Base-by-base conservation (phyloP, 2,329 filamentous ascomycete genomes). In the Lojkania enalia region DNA sequence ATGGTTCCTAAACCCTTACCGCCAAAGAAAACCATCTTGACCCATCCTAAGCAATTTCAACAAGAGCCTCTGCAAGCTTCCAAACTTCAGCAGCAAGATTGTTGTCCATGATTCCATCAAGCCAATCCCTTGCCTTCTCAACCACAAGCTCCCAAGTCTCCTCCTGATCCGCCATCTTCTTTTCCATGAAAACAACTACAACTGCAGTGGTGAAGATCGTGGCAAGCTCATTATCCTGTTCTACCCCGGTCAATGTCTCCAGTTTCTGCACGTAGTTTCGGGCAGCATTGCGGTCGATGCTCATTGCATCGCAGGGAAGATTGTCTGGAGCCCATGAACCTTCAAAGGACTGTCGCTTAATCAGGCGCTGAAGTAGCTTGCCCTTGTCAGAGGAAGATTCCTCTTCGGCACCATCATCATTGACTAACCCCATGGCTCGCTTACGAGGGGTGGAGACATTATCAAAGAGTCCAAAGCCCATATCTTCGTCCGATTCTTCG, bases 131-230 rank as follows among this genome's bases (percentile, higher is more conserved):
- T 0, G 79, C 81, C 71, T 85, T 85, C 12, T 77, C 75, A 9
- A 77, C 79, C 27, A 86, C 63, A 72, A 86, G 71, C 49, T 83
- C 82, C 83, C 83, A 87, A 1, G 74, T 72, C 4, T 83, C 83
- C 57, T 73, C 67, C 35, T 81, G 71, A 0, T 52, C 66, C 0
- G 44, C 51, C 42, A 79, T 54, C 44, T 71, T 74, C 29, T 41
- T 63, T 55, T 79, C 73, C 49, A 86, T 56, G 48, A 69, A 81
- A 1, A 60, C 64, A 5, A 83, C 44, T 2, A 75, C 77, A 23
- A 78, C 42, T 0, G 60, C 59, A 4, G 74, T 75, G 2, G 63
- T 58, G 13, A 64, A 21, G 3, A 47, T 42, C 19, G 48, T 45
- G 20, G 32, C 46, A 12, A 42, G 36, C 20, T 35, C 39, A 20